These are phyloP conservation scores for Solidago caesia DNA, from an alignment of 129 eudicot species.

Conservation along the genomic window DNA sequence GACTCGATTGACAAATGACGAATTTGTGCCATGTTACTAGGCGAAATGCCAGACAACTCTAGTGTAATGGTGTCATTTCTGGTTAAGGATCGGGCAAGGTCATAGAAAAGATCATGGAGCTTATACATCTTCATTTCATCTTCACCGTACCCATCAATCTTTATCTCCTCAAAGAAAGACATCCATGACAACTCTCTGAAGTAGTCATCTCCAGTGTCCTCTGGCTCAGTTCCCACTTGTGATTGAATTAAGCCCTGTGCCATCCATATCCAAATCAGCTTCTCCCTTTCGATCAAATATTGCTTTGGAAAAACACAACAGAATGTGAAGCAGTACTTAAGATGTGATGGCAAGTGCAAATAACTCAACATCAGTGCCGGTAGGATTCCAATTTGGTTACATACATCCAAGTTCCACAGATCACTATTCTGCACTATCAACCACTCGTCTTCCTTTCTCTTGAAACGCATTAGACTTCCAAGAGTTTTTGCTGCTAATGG, in stretches of 20 bases:
- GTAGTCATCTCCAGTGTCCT: conserved; percentile 33
- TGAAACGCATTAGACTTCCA: conserved; percentile 31
- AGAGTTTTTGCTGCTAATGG: conserved; percentile 39
- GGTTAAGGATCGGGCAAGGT: conserved; percentile 32
- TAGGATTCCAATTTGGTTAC: conserved; percentile 19
- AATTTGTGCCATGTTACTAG: conserved; percentile 18
- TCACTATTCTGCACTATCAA: conserved; percentile 25
- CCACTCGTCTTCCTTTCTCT: conserved; percentile 34
- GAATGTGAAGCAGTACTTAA: conserved; percentile 37
- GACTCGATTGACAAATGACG: conserved; percentile 32
- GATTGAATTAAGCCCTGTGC: conserved; percentile 35
- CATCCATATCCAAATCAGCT: conserved; percentile 39
- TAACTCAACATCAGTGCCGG: conserved; percentile 38
- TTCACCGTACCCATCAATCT: neutral
- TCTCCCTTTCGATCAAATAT: conserved; percentile 24
- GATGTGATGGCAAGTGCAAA: conserved; percentile 30
- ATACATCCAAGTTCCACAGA: conserved; percentile 21
- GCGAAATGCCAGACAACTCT: conserved; percentile 4
- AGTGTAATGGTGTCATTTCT: conserved; percentile 25
- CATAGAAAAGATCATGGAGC: conserved; percentile 37
- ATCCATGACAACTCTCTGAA: conserved; percentile 28
- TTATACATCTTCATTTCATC: conserved; percentile 11
- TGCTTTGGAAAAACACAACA: conserved; percentile 32
- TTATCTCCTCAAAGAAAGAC: conserved; percentile 34
- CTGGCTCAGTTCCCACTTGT: conserved; percentile 10